Conservation (phyloP, 768 basidiomycete genomes). For the Lyophyllum atratum region DNA sequence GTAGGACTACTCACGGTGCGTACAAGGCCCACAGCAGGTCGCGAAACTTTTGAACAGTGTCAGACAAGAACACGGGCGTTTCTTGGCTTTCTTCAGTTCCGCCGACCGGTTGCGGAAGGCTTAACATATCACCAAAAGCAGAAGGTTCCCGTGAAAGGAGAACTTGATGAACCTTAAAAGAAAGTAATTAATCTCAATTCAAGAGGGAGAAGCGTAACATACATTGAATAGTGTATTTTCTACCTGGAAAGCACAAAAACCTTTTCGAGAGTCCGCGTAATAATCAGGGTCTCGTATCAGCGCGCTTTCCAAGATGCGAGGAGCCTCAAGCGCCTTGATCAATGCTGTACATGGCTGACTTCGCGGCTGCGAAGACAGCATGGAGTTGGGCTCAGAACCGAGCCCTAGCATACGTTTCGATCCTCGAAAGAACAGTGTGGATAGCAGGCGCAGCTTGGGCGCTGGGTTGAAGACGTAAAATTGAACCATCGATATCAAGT, state of each 20-base stretch:
- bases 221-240: slow-evolving; percentile 69
- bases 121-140: slow-evolving; percentile 43
- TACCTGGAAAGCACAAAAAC: slow-evolving; percentile 62
- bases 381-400: slow-evolving; percentile 11
- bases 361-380: slow-evolving; percentile 18
- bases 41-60: slow-evolving; percentile 45
- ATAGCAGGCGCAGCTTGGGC: slow-evolving; percentile 37
- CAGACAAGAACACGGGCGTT: slow-evolving; percentile 39
- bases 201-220: slow-evolving; percentile 10
- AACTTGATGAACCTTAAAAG: slow-evolving; percentile 43
- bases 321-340: slow-evolving; percentile 6
- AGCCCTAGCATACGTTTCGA: slow-evolving; percentile 31
- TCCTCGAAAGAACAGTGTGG: slow-evolving; percentile 29
- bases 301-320: slow-evolving; percentile 4
- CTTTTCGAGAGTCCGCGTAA: slow-evolving; percentile 38
- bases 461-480: slow-evolving; percentile 38
- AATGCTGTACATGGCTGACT: slow-evolving; percentile 10
- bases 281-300: slow-evolving; percentile 34
- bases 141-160: slow-evolving; percentile 43
- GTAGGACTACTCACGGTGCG: slow-evolving; percentile 35
- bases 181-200: background rate
- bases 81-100: slow-evolving; percentile 29
- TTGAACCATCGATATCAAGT: slow-evolving; percentile 34
- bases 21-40: slow-evolving; percentile 53
- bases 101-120: slow-evolving; percentile 29